phyloP scores from a whole-genome alignment of 495 filamentous ascomycete species.

The Chaetomium cochliodes region DNA sequence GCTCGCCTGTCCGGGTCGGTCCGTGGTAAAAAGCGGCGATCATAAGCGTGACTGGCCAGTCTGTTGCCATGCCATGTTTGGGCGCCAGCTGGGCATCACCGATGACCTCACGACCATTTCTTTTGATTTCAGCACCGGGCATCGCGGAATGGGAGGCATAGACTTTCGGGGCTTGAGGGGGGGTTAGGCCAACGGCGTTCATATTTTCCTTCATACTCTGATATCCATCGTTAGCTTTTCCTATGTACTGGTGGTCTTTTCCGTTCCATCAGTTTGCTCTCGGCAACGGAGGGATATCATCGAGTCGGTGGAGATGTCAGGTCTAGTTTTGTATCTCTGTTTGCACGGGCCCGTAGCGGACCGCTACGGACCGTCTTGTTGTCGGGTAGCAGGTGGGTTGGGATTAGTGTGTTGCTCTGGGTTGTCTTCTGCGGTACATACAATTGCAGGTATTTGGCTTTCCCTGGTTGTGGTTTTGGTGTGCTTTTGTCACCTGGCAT shows the following conservation, averaged over 20 bases:
- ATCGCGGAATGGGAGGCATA: slow-evolving; percentile 16
- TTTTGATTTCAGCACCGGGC: neutral
- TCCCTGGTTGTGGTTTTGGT: neutral
- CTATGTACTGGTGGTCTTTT: neutral
- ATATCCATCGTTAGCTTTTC: slow-evolving; percentile 22
- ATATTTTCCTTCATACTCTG: slow-evolving; percentile 10
- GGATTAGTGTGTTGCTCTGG: neutral
- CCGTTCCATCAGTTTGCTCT: neutral
- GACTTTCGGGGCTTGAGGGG: slow-evolving; percentile 7
- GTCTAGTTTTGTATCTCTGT: neutral
- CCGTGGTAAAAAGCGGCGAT: slow-evolving; percentile 54
- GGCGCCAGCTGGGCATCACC: neutral
- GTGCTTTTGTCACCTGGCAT: neutral
- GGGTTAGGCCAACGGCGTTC: slow-evolving; percentile 14
- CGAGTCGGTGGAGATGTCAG: neutral
- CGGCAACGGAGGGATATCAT: neutral
- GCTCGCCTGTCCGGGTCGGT: slow-evolving; percentile 70
- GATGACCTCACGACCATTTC: slow-evolving; percentile 7
- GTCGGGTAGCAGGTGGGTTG: neutral
- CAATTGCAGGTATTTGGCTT: slow-evolving; percentile 5
- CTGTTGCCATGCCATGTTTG: neutral
- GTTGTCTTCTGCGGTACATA: slow-evolving; percentile 3
- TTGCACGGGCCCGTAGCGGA: neutral
- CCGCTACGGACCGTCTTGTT: neutral
- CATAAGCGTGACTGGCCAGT: neutral